phyloP scores from a whole-genome alignment of 208 protist species.

The Wallacemonas sp. region DNA sequence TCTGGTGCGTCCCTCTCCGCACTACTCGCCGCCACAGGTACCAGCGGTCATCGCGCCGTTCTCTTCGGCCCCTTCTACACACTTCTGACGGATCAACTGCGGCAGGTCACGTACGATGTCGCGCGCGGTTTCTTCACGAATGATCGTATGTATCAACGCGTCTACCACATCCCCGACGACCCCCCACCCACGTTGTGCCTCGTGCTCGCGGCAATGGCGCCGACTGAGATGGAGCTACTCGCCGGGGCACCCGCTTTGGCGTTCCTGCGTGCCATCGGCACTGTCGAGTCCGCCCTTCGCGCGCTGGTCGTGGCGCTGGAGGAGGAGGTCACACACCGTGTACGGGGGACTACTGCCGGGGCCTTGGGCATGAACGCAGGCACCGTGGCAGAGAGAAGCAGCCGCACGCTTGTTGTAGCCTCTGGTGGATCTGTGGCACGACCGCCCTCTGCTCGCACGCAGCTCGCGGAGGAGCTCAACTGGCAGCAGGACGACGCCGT shows the following conservation, averaged over 20 bases:
- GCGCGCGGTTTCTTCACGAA: not conserved
- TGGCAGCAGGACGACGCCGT: not conserved
- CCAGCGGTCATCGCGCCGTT: not conserved
- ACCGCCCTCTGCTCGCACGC: not conserved
- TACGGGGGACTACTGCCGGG: not conserved
- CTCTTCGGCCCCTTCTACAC: constrained; percentile 8
- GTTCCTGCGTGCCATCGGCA: constrained; percentile 53
- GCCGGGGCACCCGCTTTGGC: constrained; percentile 30
- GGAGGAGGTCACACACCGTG: constrained; percentile 17
- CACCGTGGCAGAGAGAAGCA: no score
- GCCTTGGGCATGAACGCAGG: no score
- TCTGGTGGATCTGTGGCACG: not conserved
- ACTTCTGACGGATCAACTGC: constrained; percentile 22
- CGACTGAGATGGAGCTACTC: constrained; percentile 31
- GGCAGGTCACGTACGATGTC: constrained; percentile 19
- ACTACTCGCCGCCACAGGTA: constrained; percentile 1
- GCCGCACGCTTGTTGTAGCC: not conserved
- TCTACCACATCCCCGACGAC: constrained; percentile 13
- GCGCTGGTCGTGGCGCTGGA: constrained; percentile 25
- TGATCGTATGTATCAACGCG: not conserved
- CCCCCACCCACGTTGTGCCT: constrained; percentile 53
- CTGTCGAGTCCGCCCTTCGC: constrained; percentile 35
- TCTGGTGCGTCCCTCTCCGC: not conserved
- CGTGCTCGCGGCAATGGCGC: constrained; percentile 46
- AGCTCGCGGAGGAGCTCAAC: constrained; percentile 4